Evolutionary conservation across 2,329 filamentous ascomycete species (phyloP), one percentile per base, ranked within the genome.

Genomic region (Fusarium robinianum): DNA sequence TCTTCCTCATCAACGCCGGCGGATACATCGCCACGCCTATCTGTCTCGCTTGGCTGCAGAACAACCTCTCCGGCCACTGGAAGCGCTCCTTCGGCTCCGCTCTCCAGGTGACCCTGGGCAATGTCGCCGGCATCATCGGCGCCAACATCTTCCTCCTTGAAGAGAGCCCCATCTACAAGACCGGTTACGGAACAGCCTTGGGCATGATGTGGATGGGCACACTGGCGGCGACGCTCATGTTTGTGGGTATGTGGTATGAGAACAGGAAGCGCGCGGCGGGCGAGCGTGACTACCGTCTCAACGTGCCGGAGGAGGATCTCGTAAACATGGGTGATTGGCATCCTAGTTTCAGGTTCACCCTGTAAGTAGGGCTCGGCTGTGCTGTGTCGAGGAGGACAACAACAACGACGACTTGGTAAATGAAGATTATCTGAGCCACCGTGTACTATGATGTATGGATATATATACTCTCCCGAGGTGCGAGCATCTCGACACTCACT

Each of bases 21-120:
- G 74, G 74, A 2, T 81, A 76, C 57, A 75, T 78, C 36, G 72
- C 74, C 4, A 76, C 79, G 47, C 79, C 80, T 2, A 72, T 83
- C 27, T 69, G 72, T 2, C 65, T 83, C 17, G 75, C 71, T 6
- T 84, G 80, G 79, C 65, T 83, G 8, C 57, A 71, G 43, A 81
- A 83, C 58, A 78, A 79, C 51, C 70, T 81, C 52, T 72, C 70
- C 1, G 79, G 79, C 2, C 77, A 80, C 58, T 81, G 79, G 61
- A 83, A 83, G 65, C 72, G 78, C 12, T 69, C 72, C 1, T 70
- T 83, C 18, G 71, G 72, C 5, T 70, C 76, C 14, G 78, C 77
- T 11, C 69, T 80, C 49, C 74, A 74, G 67, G 51, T 63, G 33
- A 58, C 72, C 46, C 67, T 78, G 5, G 78, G 77, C 9, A 80